phyloP scores from a whole-genome alignment of 2,329 filamentous ascomycete species.

The Ambrosiella xylebori region DNA sequence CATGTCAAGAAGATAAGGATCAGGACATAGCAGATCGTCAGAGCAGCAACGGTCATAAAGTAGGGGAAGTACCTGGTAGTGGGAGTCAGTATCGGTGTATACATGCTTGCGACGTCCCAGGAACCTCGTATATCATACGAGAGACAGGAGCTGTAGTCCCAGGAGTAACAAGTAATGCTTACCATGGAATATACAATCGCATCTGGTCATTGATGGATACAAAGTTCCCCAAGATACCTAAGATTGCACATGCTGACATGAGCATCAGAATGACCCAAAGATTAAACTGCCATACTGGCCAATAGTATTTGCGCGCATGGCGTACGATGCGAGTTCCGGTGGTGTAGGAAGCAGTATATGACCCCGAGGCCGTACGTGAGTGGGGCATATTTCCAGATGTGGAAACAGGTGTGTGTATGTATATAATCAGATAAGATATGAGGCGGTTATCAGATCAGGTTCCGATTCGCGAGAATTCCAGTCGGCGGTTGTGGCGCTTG shows the following conservation, averaged over 20 bases:
- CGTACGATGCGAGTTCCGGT: slow-evolving; percentile 18
- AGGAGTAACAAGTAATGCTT: slow-evolving; percentile 16
- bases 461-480: background rate
- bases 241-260: slow-evolving; percentile 36
- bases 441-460: too few relatives aligned
- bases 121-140: background rate
- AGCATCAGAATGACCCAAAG: slow-evolving; percentile 52
- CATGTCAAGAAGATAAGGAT: slow-evolving; percentile 46
- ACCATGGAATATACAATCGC: slow-evolving; percentile 42
- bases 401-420: too few relatives aligned
- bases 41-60: slow-evolving; percentile 38
- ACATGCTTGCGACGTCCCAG: background rate
- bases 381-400: background rate
- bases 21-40: slow-evolving; percentile 50
- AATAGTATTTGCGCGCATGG: slow-evolving; percentile 44
- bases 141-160: too few relatives aligned
- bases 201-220: slow-evolving; percentile 40
- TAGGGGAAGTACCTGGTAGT: slow-evolving; percentile 47
- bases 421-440: too few relatives aligned
- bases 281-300: slow-evolving; percentile 50
- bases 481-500: background rate
- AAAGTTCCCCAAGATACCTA: slow-evolving; percentile 45
- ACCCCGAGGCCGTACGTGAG: slow-evolving; percentile 7
- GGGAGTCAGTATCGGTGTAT: background rate
- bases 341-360: slow-evolving; percentile 2